Conservation (phyloP, 2,329 filamentous ascomycete genomes). For the Ustulina deusta region DNA sequence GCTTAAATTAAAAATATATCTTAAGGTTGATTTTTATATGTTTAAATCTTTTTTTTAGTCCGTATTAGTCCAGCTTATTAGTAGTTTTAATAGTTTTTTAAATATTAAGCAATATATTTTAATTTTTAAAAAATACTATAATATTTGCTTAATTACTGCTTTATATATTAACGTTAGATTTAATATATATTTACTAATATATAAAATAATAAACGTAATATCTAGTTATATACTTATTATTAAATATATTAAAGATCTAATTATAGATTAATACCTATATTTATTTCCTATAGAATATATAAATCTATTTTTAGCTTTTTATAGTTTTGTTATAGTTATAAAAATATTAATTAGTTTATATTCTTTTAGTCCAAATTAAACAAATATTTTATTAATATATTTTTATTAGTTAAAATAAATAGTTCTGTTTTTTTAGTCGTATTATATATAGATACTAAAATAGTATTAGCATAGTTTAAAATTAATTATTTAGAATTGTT, state of each 20-base stretch:
- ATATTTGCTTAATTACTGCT: conserved; percentile 5
- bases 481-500: conserved; percentile 21
- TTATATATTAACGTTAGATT: conserved; percentile 19
- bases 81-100: background rate
- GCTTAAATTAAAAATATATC: too few species aligned
- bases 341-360: conserved; percentile 15
- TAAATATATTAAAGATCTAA: conserved; percentile 24
- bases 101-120: conserved; percentile 15
- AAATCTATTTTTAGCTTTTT: conserved; percentile 15
- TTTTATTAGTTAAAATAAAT: conserved; percentile 29
- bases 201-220: conserved; percentile 5
- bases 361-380: conserved; percentile 1
- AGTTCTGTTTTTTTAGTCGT: background rate
- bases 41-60: too few species aligned
- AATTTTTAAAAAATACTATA: conserved; percentile 2
- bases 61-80: too few species aligned
- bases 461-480: conserved; percentile 14
- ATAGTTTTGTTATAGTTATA: conserved; percentile 21
- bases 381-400: conserved; percentile 25
- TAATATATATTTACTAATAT: conserved; percentile 14
- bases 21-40: too few species aligned
- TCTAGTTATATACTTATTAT: conserved; percentile 11
- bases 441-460: conserved; percentile 16
- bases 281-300: conserved; percentile 14
- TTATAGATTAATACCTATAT: conserved; percentile 18